Base-by-base conservation (phyloP, 148 eudicot species). In the Rheum nobile region DNA sequence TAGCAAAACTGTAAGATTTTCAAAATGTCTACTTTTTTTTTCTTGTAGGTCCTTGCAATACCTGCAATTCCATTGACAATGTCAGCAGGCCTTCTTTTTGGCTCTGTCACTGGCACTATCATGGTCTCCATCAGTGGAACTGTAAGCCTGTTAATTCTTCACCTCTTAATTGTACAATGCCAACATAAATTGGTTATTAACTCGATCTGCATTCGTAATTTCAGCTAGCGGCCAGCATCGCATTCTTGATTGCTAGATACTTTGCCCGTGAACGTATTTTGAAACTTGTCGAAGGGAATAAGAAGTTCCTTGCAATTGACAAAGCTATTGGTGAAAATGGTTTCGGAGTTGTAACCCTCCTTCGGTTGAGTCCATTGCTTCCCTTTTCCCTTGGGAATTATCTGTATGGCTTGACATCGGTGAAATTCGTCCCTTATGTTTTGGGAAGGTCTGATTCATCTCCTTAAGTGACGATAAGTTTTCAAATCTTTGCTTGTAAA, bases 291-390 rank as follows among this genome's bases (percentile, higher is more conserved):
- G 95, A 96, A 77, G 99, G 97, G 78, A 96, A 95, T 82, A 92
- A 92, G 83, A 96, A 96, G 83, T 96, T 96, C 80, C 96, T 90
- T 83, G 99, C 99, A 50, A 92, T 96, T 74, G 99, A 96, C 84
- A 96, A 89, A 82, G 97, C 99, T 47, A 96, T 96, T 80, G 99
- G 99, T 81, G 99, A 96, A 79, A 96, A 96, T 79, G 96, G 99
- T 71, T 96, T 96, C 77, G 82, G 82, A 84, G 92, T 96, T 78
- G 99, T 96, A 42, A 88, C 99, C 32, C 96, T 96, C 73, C 99
- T 96, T 74, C 96, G 97, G 42, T 85, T 96, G 91, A 96, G 99
- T 84, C 99, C 99, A 7, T 85, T 96, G 82, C 94, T 96, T 80
- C 99, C 99, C 4, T 96, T 96, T 83, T 92, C 99, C 55, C 86